Conservation (phyloP, 305 asterid genomes). For the Rubia tinctorum region DNA sequence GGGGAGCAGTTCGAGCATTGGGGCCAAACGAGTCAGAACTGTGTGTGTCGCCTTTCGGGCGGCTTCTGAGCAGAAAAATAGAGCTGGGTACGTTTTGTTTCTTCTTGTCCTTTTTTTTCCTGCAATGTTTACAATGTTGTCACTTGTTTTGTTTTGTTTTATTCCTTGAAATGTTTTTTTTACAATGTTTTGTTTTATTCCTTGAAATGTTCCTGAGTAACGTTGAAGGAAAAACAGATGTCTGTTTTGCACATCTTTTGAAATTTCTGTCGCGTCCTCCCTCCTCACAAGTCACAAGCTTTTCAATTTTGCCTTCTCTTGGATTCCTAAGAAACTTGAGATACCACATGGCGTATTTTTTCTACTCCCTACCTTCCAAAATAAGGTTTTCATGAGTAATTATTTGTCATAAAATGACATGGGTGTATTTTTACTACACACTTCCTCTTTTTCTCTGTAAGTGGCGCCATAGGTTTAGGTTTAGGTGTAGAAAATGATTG, state of each 20-base stretch:
- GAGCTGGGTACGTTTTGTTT: slow-evolving; percentile 44
- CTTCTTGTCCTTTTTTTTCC: neutral
- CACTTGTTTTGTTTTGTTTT: neutral
- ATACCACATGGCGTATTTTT: too few relatives aligned
- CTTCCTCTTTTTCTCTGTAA: too few relatives aligned
- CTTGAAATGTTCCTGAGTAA: too few relatives aligned
- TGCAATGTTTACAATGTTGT: neutral
- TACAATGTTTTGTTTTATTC: too few relatives aligned
- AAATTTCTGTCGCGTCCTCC: neutral
- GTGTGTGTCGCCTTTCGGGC: slow-evolving; percentile 86
- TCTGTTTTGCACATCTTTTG: neutral
- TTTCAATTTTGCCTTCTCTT: neutral
- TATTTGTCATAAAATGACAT: too few relatives aligned
- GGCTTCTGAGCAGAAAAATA: slow-evolving; percentile 54
- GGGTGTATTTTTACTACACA: too few relatives aligned
- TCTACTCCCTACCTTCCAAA: too few relatives aligned
- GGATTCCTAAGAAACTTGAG: neutral
- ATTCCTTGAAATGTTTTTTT: too few relatives aligned
- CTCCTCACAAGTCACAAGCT: neutral
- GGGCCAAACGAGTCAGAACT: slow-evolving; percentile 69
- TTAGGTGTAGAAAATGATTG: too few relatives aligned
- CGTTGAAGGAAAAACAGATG: neutral
- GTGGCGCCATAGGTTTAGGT: too few relatives aligned
- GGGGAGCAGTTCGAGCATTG: slow-evolving; percentile 97
- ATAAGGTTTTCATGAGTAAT: too few relatives aligned